Evolutionary conservation across 441 rosid genomes (phyloP).

Genomic region (Kokia cookei): DNA sequence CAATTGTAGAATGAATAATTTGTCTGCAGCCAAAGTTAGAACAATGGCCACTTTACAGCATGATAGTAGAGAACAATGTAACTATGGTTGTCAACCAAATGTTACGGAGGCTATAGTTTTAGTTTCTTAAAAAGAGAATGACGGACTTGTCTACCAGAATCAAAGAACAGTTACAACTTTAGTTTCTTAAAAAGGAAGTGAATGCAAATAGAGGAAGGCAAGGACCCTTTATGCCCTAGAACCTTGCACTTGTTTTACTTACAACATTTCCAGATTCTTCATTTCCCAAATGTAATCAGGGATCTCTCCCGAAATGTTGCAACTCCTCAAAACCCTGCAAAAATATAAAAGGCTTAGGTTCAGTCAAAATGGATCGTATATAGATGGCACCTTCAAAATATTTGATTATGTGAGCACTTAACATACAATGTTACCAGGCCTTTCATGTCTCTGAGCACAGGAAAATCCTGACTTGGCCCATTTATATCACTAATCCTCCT

Average conservation of each 20-base stretch:
- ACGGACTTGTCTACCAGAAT: background rate
- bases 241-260: slow-evolving; percentile 20
- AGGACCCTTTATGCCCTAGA: background rate
- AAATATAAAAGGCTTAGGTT: background rate
- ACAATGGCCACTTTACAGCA: background rate
- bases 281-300: slow-evolving; percentile 39
- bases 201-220: background rate
- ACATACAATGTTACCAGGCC: slow-evolving; percentile 42
- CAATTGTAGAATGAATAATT: background rate
- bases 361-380: slow-evolving; percentile 3
- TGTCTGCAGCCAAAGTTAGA: background rate
- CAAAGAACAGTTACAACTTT: background rate
- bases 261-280: slow-evolving; percentile 43
- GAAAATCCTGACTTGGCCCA: slow-evolving; percentile 60
- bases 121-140: background rate
- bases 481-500: slow-evolving; percentile 72
- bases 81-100: background rate
- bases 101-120: background rate
- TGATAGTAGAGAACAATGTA: background rate
- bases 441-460: slow-evolving; percentile 29
- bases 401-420: slow-evolving; percentile 5
- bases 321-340: slow-evolving; percentile 49
- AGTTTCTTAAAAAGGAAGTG: background rate
- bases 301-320: slow-evolving; percentile 42
- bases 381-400: slow-evolving; percentile 4